Evolutionary conservation across 805 yeast genomes (phyloP).

Genomic region (Vanderwaltozyma yarrowii): DNA sequence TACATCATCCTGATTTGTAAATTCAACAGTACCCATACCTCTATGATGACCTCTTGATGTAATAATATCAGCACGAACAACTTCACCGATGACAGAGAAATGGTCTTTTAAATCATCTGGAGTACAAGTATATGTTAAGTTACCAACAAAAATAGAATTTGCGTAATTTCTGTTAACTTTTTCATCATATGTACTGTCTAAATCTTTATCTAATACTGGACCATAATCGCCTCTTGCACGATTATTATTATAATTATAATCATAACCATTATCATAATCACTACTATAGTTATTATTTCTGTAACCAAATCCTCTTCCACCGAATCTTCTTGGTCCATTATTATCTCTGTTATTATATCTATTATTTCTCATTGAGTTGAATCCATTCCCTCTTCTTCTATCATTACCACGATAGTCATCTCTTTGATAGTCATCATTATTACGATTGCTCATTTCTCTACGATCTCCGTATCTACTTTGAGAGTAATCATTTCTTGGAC

Average conservation of each 20-base stretch:
- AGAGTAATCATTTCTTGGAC: background rate
- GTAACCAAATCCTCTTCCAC: conserved; percentile 15
- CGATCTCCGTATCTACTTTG: conserved; percentile 21
- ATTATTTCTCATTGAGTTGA: conserved; percentile 17
- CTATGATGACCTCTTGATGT: conserved; percentile 69
- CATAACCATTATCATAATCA: conserved; percentile 10
- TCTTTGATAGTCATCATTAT: conserved; percentile 10
- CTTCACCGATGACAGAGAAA: conserved; percentile 52
- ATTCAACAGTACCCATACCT: conserved; percentile 91
- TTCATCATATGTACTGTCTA: conserved; percentile 18
- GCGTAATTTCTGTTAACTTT: conserved; percentile 47
- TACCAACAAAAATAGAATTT: conserved; percentile 65
- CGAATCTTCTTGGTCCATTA: conserved; percentile 14
- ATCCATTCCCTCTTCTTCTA: conserved; percentile 2
- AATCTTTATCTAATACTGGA: conserved; percentile 15
- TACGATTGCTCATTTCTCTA: conserved; percentile 6
- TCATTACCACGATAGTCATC: conserved; percentile 5
- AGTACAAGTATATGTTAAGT: conserved; percentile 55
- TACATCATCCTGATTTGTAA: conserved; percentile 52
- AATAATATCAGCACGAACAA: conserved; percentile 75
- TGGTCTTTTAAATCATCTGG: conserved; percentile 49
- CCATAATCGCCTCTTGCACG: conserved; percentile 18
- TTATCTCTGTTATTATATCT: conserved; percentile 27
- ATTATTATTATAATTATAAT: conserved; percentile 5
- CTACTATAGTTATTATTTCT: conserved; percentile 4